A percentile compares a stretch with the other conserved stretches of the same genome.
phyloP scores from a whole-genome alignment of 2,329 filamentous ascomycete species.

The Colletotrichum paranaense region DNA sequence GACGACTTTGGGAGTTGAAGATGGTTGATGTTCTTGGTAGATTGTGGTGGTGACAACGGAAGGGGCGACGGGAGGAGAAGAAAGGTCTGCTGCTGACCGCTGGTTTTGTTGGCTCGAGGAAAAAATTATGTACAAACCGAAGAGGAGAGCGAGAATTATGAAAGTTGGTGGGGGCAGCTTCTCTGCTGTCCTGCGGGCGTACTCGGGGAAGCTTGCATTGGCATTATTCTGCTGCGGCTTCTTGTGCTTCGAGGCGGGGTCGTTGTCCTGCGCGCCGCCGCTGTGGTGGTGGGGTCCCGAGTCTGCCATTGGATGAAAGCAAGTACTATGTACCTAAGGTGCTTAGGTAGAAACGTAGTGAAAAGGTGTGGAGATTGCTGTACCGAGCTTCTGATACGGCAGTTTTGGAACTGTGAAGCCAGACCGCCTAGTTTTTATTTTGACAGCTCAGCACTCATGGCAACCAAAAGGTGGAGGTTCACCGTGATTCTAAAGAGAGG shows the following conservation, averaged over 20 bases:
- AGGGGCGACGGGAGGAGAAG: slow-evolving; percentile 40
- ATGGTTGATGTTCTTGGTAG: slow-evolving; percentile 40
- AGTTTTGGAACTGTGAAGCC: not conserved
- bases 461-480: not conserved
- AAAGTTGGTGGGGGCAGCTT: slow-evolving; percentile 58
- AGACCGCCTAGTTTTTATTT: slow-evolving; percentile 5
- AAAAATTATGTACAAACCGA: slow-evolving; percentile 50
- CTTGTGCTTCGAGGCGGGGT: slow-evolving; percentile 46
- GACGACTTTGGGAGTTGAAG: slow-evolving; percentile 36
- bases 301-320: slow-evolving; percentile 40
- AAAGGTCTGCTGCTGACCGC: slow-evolving; percentile 38
- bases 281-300: slow-evolving; percentile 46
- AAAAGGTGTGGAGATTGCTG: not conserved
- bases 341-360: not conserved
- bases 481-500: not conserved
- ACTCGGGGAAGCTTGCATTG: slow-evolving; percentile 28
- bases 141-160: slow-evolving; percentile 50
- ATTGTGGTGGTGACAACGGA: slow-evolving; percentile 35
- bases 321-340: too few species aligned
- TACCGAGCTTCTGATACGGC: slow-evolving; percentile 7
- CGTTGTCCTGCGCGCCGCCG: slow-evolving; percentile 34
- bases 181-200: slow-evolving; percentile 45
- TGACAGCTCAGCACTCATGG: slow-evolving; percentile 14
- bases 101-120: slow-evolving; percentile 41
- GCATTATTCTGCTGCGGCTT: slow-evolving; percentile 36